Base-by-base conservation (phyloP, 139 green algal species). In the Chlorella sp. region DNA sequence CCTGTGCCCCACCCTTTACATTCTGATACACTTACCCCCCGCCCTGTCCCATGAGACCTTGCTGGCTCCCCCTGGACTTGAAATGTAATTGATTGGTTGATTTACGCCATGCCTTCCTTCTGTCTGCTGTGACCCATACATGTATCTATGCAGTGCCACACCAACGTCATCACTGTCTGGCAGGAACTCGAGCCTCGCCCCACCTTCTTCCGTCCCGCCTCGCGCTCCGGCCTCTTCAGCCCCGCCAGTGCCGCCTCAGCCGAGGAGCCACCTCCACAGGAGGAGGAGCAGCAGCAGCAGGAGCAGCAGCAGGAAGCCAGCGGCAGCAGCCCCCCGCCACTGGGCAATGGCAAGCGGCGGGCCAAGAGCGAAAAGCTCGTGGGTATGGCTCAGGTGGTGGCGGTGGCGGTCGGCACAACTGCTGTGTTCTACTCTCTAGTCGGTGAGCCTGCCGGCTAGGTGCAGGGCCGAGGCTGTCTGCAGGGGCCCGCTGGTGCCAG, bases 351-450 rank as follows among this genome's bases (percentile, higher is more conserved):
- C 60, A 34, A 53, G 18, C 48, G 53, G 21, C 18, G 34, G 32
- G 32, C 37, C 34, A 90, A 75, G 75, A 76, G 71, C 73, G 39
- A 64, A 19, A 95, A 96, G 91, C 89, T 96, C 71, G 40, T 92
- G n/a, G 91, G 90, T 83, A 96, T 96, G 95, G 53, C n/a, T 0
- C 71, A 83, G 15, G 79, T 93, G 24, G 87, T 93, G 36, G 71
- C 87, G 3, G 60, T 34, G 22, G 88, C 87, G 1, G 88, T 94
- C 0, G 83, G 68, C 11, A 57, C 93, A 9, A 89, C 85, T 4
- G 89, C 90, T 9, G 61, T 91, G 42, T 94, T 95, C 15, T 97
- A 97, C 90, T 84, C 93, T 24, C 32, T 71, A 12, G 94, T 97
- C 28, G 92, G 94, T 34, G 83, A 78, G 83, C 48, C 9, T 36